Evolutionary conservation across 2,329 filamentous ascomycete genomes (phyloP), one percentile per base, ranked within the genome.

Genomic region (Calonectria leucothoes): DNA sequence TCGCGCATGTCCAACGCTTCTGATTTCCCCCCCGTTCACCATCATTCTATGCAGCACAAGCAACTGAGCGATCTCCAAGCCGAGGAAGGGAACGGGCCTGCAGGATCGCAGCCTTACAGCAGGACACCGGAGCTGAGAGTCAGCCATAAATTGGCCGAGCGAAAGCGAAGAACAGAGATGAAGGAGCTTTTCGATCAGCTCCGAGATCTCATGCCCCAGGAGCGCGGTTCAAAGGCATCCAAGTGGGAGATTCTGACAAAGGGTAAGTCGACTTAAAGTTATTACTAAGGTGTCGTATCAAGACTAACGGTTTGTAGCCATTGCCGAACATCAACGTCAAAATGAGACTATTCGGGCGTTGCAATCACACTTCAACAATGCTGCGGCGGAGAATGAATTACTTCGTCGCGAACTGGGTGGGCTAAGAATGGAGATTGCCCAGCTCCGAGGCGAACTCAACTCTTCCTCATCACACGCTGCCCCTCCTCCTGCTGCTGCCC

Each of bases 191-290:
- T 97, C 81, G 94, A 97, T 77, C 93, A 95, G 78, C 86, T 97
- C 11, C 91, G 95, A 77, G 93, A 94, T 77, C 87, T 95, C 45
- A 93, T 96, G 85, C 94, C 94, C 1, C 93, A 95, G 78, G 94
- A 95, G 79, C 91, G 94, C 20, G 94, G 94, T 1, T 93, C 93
- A 29, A 97, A 97, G 82, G 94, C 94, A 0, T 96, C 94, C 77
- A 97, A 97, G 79, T 97, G 94, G 94, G 94, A 97, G 79, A 95
- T 96, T 63, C 82, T 97, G 20, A 95, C 94, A 3, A 96, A 96
- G 88, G 94, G 94, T 96, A 86, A 75, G 89, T 82, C 7, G 14
- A 37, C 23, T 37, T 25, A n/a, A 1, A 45, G 8, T 49, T n/a
- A 23, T 42, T 33, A 7, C 14, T 49, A 20, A 72, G 33, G 3